Percentiles rank a stretch among this genome's conserved stretches.
Conservation (phyloP, 176 grass and related monocot genomes). For the Aegilops longissima region DNA sequence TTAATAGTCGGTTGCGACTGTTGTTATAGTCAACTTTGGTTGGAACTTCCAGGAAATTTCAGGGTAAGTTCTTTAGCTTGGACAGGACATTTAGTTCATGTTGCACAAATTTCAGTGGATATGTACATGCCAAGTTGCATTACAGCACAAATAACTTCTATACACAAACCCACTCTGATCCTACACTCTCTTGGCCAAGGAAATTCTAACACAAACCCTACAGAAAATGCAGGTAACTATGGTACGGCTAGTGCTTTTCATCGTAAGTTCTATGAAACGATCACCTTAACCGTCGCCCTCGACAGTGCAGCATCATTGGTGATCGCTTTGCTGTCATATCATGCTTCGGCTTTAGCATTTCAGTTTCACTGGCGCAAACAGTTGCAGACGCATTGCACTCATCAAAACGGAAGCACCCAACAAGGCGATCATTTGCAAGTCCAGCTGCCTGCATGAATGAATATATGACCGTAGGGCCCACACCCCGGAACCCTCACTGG, state of each 20-base stretch:
- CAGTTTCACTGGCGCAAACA: background rate
- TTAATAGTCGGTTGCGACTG: too few species aligned
- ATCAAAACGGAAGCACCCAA: constrained; percentile 58
- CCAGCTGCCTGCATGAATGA: constrained; percentile 87
- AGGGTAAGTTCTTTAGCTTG: too few species aligned
- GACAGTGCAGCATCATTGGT: background rate
- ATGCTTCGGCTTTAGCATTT: constrained; percentile 18
- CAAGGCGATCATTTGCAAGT: constrained; percentile 61
- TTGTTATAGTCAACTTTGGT: too few species aligned
- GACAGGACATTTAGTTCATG: too few species aligned
- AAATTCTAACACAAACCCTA: constrained; percentile 25
- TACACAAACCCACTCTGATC: constrained; percentile 26
- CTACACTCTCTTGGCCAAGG: background rate
- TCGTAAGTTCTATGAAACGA: constrained; percentile 39
- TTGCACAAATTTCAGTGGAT: background rate
- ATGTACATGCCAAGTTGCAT: constrained; percentile 39
- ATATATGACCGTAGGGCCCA: constrained; percentile 64
- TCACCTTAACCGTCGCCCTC: constrained; percentile 30
- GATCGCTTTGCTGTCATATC: constrained; percentile 30
- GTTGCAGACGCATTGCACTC: constrained; percentile 40
- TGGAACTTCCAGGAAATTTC: too few species aligned
- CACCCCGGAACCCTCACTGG: constrained; percentile 48
- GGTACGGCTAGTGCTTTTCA: background rate
- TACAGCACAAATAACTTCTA: constrained; percentile 8
- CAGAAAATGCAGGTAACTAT: constrained; percentile 10